A percentile compares a stretch with the other conserved stretches of the same genome.
Conservation (phyloP, 2,329 filamentous ascomycete genomes). For the Periconia sp. region DNA sequence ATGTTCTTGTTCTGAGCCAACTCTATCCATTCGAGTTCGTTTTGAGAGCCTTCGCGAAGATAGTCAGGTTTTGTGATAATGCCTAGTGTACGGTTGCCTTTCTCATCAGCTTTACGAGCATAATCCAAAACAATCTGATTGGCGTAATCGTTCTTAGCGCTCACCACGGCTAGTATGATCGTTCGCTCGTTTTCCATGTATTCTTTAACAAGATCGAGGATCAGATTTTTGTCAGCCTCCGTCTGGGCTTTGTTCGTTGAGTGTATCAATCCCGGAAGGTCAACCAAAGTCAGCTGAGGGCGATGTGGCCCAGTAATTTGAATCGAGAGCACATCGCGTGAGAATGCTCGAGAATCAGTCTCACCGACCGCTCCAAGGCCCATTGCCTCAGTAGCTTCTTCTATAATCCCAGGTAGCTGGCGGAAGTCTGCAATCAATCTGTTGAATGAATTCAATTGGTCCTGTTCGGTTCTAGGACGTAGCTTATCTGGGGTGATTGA, state of each 20-base stretch:
- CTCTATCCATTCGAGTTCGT: constrained; percentile 51
- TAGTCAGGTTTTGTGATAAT: constrained; percentile 50
- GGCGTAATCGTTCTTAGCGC: constrained; percentile 50
- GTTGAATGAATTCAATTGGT: constrained; percentile 40
- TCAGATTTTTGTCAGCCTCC: no score
- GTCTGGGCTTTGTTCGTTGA: no score
- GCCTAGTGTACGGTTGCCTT: constrained; percentile 54
- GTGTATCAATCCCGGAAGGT: no score
- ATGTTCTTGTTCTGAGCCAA: constrained; percentile 45
- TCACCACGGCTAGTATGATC: constrained; percentile 35
- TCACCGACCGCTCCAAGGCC: constrained; percentile 37
- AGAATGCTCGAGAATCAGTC: constrained; percentile 37
- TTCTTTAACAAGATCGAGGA: not conserved
- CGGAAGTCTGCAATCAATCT: constrained; percentile 40
- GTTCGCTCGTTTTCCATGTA: constrained; percentile 33
- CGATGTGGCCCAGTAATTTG: constrained; percentile 46
- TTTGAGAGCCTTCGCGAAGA: no score
- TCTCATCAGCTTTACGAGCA: constrained; percentile 49
- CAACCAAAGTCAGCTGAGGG: constrained; percentile 19
- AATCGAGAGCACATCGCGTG: constrained; percentile 45
- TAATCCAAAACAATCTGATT: constrained; percentile 61
- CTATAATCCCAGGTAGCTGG: constrained; percentile 54
- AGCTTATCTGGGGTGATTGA: constrained; percentile 42
- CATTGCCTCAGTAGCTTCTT: constrained; percentile 56
- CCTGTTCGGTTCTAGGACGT: constrained; percentile 26